Conservation (phyloP, 805 yeast species). For the Candida rishiriensis region DNA sequence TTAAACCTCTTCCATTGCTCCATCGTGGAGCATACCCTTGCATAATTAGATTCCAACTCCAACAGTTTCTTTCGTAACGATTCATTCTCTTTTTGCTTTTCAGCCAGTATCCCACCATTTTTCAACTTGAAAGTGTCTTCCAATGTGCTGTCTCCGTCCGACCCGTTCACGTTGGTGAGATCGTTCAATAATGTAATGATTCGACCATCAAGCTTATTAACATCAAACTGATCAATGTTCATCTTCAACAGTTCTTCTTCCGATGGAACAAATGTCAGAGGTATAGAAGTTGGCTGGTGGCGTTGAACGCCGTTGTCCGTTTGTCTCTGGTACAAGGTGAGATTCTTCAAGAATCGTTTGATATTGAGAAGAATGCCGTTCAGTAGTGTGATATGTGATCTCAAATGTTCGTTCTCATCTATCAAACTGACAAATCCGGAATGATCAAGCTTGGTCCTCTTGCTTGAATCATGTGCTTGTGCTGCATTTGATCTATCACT, state of each 20-base stretch:
- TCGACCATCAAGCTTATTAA: conserved; percentile 12
- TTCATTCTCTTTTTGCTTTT: conserved; percentile 19
- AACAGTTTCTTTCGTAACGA: conserved; percentile 14
- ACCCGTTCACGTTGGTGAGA: conserved; percentile 3
- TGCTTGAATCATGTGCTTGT: not conserved
- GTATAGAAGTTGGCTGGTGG: conserved; percentile 9
- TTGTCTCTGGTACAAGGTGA: not conserved
- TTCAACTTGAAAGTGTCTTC: conserved; percentile 27
- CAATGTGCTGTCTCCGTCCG: conserved; percentile 7
- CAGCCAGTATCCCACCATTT: conserved; percentile 2
- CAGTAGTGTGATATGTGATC: conserved; percentile 6
- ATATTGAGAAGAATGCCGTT: conserved; percentile 10
- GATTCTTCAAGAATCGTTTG: conserved; percentile 8
- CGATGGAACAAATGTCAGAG: conserved; percentile 14
- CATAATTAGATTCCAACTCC: conserved; percentile 20
- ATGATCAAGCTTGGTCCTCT: conserved; percentile 9
- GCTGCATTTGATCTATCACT: not conserved
- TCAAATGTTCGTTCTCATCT: conserved; percentile 11
- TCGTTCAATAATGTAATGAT: conserved; percentile 16
- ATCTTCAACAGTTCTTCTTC: conserved; percentile 14
- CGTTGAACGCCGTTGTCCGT: conserved; percentile 5
- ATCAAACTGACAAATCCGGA: conserved; percentile 9
- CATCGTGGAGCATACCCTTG: conserved; percentile 20
- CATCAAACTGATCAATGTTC: conserved; percentile 8
- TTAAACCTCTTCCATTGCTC: conserved; percentile 21